Conservation (phyloP, 2,329 filamentous ascomycete species). For the Canariomyces notabilis region DNA sequence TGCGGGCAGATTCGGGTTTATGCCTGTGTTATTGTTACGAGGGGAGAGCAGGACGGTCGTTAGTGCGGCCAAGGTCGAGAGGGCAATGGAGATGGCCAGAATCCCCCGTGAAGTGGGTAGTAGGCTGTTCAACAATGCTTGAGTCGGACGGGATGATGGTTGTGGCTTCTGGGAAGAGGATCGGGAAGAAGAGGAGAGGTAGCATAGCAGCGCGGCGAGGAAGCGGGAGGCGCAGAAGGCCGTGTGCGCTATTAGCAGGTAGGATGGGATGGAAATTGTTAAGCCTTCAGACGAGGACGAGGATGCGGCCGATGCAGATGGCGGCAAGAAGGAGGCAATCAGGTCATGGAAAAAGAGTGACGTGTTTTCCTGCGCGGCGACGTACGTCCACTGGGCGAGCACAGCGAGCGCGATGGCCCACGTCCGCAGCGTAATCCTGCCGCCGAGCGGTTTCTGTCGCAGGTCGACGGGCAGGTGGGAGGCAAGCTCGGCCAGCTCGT, state of each 20-base stretch:
- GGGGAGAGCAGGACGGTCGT: constrained; percentile 42
- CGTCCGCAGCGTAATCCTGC: constrained; percentile 47
- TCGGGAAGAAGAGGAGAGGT: constrained; percentile 41
- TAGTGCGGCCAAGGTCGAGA: constrained; percentile 55
- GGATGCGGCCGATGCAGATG: constrained; percentile 30
- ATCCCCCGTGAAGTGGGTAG: constrained; percentile 65
- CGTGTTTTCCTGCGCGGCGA: constrained; percentile 65
- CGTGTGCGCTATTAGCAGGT: constrained; percentile 66
- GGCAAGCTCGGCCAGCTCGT: constrained; percentile 47
- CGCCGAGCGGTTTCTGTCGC: constrained; percentile 43
- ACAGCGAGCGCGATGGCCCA: constrained; percentile 64
- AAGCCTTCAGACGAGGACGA: too few species aligned
- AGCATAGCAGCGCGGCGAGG: constrained; percentile 59
- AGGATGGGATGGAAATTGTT: constrained; percentile 50
- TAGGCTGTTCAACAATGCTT: too few species aligned
- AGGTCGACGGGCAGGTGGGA: constrained; percentile 46
- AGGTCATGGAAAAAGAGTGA: constrained; percentile 56
- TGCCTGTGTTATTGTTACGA: not conserved
- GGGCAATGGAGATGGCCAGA: constrained; percentile 55
- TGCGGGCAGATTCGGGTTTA: constrained; percentile 46
- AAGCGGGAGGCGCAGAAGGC: constrained; percentile 73
- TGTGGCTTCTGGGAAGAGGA: too few species aligned
- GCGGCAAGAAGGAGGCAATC: constrained; percentile 38
- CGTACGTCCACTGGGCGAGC: constrained; percentile 72
- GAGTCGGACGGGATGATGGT: too few species aligned